A percentile compares a stretch with the other conserved stretches of the same genome.
Evolutionary conservation across 768 basidiomycete genomes (phyloP).

Genomic region (Termitomyces bulborhizus): DNA sequence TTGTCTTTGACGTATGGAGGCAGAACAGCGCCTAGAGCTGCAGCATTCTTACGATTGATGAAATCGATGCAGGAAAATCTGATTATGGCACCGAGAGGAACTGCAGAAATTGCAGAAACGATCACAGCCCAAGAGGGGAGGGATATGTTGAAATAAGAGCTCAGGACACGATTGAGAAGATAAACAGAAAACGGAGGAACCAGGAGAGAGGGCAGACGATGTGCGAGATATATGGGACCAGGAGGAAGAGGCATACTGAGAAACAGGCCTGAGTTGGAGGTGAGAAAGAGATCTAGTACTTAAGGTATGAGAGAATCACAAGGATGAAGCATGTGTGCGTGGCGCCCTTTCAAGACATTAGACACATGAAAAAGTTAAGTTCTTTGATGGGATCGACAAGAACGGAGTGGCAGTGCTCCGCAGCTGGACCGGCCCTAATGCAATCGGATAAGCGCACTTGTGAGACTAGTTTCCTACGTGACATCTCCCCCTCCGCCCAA

Average conservation of each 20-base stretch:
- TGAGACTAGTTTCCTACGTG: slow-evolving; percentile 13
- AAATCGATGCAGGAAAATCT: slow-evolving; percentile 16
- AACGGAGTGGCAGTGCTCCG: slow-evolving; percentile 4
- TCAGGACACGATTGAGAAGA: slow-evolving; percentile 4
- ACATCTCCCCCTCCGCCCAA: slow-evolving; percentile 22
- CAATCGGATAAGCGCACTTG: slow-evolving; percentile 26
- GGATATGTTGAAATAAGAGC: neutral
- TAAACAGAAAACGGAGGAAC: slow-evolving; percentile 11
- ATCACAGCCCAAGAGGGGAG: slow-evolving; percentile 13
- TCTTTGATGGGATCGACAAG: too few species aligned
- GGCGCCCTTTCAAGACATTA: neutral
- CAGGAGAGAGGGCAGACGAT: slow-evolving; percentile 10
- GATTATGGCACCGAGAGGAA: slow-evolving; percentile 11
- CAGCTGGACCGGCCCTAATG: slow-evolving; percentile 25
- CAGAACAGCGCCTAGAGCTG: slow-evolving; percentile 25
- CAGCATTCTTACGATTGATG: slow-evolving; percentile 19
- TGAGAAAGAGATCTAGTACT: neutral
- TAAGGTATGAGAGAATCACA: slow-evolving; percentile 8
- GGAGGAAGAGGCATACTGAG: slow-evolving; percentile 13
- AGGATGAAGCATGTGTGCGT: neutral
- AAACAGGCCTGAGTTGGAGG: too few species aligned
- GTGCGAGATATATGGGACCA: slow-evolving; percentile 12
- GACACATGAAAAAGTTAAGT: too few species aligned
- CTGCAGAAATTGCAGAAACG: slow-evolving; percentile 3
- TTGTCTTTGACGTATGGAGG: slow-evolving; percentile 23